phyloP scores from a whole-genome alignment of 306 rosid genomes.

The Sechiopsis laciniata region DNA sequence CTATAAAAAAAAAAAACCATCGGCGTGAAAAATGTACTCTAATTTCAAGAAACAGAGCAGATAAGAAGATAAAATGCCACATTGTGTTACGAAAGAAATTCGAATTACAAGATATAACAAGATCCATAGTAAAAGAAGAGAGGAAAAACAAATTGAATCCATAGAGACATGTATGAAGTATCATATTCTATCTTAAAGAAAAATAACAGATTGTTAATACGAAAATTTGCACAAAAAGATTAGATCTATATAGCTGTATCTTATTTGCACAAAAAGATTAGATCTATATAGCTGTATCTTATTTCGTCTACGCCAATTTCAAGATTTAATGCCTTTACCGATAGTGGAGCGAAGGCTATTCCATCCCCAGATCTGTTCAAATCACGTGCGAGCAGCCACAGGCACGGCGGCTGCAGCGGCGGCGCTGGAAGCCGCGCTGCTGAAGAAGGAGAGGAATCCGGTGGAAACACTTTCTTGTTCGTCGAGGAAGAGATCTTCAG shows the following conservation, averaged over 20 bases:
- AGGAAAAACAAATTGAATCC: background rate
- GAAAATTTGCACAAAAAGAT: conserved; percentile 14
- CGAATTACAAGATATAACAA: background rate
- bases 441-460: conserved; percentile 69
- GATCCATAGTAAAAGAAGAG: background rate
- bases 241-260: background rate
- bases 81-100: background rate
- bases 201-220: background rate
- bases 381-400: conserved; percentile 47
- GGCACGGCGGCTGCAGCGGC: conserved; percentile 35
- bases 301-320: conserved; percentile 18
- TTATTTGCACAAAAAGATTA: conserved; percentile 16
- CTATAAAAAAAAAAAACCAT: too few relatives aligned
- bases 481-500: conserved; percentile 89
- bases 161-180: background rate
- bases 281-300: background rate
- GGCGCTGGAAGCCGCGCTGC: conserved; percentile 52
- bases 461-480: conserved; percentile 51
- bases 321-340: conserved; percentile 10
- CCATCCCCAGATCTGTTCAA: background rate
- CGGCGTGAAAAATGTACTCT: background rate
- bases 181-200: conserved; percentile 12
- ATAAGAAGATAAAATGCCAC: background rate
- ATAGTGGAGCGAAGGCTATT: background rate
- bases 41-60: background rate